A percentile compares a stretch with the other conserved stretches of the same genome.
These are phyloP conservation scores for Starmerella sirachaensis DNA, from an alignment of 805 yeast species.

Conservation along the genomic window DNA sequence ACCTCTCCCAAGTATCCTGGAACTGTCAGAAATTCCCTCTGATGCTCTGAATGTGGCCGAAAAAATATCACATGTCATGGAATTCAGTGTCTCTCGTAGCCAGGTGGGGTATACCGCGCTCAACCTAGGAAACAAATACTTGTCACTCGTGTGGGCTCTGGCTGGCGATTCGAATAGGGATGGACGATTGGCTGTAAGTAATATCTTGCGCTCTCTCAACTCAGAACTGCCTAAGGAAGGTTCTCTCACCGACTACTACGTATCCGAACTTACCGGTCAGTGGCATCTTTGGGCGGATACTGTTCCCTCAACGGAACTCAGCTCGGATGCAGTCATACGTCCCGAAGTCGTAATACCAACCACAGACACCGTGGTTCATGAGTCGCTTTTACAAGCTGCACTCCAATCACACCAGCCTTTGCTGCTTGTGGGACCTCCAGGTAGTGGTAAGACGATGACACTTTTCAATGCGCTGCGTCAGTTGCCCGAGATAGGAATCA, in stretches of 20 bases:
- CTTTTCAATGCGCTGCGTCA: conserved; percentile 56
- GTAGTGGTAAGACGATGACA: conserved; percentile 94
- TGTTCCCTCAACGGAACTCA: conserved; percentile 30
- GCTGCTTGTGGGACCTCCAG: conserved; percentile 90
- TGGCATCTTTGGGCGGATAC: conserved; percentile 35
- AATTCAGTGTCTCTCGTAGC: conserved; percentile 31
- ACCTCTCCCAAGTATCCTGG: too few species aligned
- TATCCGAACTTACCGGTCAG: conserved; percentile 35
- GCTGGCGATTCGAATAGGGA: conserved; percentile 39
- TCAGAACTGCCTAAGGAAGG: conserved; percentile 3
- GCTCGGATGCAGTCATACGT: conserved; percentile 45
- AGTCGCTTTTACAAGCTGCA: conserved; percentile 44
- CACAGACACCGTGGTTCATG: conserved; percentile 60
- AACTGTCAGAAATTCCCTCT: too few species aligned
- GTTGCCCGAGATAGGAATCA: conserved; percentile 41
- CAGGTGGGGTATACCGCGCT: conserved; percentile 34
- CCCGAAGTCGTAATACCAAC: conserved; percentile 69
- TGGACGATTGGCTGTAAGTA: conserved; percentile 8
- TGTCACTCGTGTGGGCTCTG: conserved; percentile 49
- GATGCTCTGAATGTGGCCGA: conserved; percentile 25
- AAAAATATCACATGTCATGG: conserved; percentile 41
- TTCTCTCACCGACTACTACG: conserved; percentile 34
- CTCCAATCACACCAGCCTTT: conserved; percentile 47
- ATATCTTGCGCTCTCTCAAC: conserved; percentile 2
- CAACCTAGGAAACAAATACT: conserved; percentile 24